These are phyloP conservation scores for Coemansia sp. DNA, from an alignment of 192 early-diverging fungal species.

Conservation along the genomic window DNA sequence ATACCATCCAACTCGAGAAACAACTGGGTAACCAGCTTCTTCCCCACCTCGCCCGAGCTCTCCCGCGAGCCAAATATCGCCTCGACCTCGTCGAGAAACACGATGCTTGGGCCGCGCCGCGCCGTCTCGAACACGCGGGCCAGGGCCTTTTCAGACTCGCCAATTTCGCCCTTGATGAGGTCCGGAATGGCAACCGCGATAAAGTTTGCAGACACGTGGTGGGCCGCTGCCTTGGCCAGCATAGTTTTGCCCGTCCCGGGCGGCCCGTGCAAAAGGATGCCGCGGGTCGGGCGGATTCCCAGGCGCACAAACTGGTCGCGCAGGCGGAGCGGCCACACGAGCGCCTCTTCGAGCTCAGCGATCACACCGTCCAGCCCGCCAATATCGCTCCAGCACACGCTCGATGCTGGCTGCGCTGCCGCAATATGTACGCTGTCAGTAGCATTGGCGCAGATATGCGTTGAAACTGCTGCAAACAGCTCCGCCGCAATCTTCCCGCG, in stretches of 20 bases:
- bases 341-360: constrained; percentile 67
- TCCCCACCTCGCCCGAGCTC: constrained; percentile 64
- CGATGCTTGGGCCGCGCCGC: constrained; percentile 68
- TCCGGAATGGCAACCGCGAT: constrained; percentile 75
- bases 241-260: constrained; percentile 95
- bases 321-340: constrained; percentile 75
- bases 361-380: constrained; percentile 76
- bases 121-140: constrained; percentile 71
- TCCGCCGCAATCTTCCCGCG: constrained; percentile 30
- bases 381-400: constrained; percentile 74
- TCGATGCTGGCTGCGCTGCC: not conserved
- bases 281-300: constrained; percentile 74
- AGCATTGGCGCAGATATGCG: not conserved
- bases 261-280: constrained; percentile 80
- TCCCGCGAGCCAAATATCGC: constrained; percentile 78
- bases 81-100: constrained; percentile 96
- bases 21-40: constrained; percentile 75
- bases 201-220: constrained; percentile 78
- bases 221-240: constrained; percentile 80
- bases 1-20: constrained; percentile 76
- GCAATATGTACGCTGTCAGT: not conserved
- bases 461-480: constrained; percentile 13
- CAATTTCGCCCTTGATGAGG: constrained; percentile 87
- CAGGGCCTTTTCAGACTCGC: constrained; percentile 93
- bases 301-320: constrained; percentile 61